Percentiles rank a stretch among this genome's conserved stretches.
Evolutionary conservation across 2,329 filamentous ascomycete species (phyloP).

Genomic region (Conoideocrella luteorostrata): DNA sequence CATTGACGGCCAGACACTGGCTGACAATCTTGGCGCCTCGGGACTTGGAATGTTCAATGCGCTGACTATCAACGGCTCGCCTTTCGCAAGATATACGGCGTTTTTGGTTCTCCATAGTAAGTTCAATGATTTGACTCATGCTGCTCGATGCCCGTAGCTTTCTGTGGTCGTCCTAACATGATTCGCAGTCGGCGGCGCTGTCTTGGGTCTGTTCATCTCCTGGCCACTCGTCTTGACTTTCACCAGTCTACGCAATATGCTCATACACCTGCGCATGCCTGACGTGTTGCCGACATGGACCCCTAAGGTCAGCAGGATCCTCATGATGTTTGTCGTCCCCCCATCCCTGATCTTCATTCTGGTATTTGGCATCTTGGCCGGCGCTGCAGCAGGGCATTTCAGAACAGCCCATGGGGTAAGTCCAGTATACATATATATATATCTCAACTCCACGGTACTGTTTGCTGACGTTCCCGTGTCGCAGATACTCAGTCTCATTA

Average conservation of each 20-base stretch:
- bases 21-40: constrained; percentile 12
- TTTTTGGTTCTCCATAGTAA: constrained; percentile 9
- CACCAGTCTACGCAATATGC: constrained; percentile 19
- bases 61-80: constrained; percentile 6
- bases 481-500: constrained; percentile 23
- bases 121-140: not conserved
- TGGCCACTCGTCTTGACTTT: constrained; percentile 22
- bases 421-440: not conserved
- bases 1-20: constrained; percentile 18
- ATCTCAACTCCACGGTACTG: not conserved
- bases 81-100: not conserved
- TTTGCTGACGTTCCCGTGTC: not conserved
- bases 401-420: constrained; percentile 23
- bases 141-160: not conserved
- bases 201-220: constrained; percentile 18
- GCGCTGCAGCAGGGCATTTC: constrained; percentile 19
- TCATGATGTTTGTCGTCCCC: constrained; percentile 19
- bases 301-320: constrained; percentile 17
- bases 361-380: constrained; percentile 20
- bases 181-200: constrained; percentile 10
- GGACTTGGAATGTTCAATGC: constrained; percentile 6
- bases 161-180: not conserved
- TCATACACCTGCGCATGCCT: constrained; percentile 15
- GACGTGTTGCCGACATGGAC: constrained; percentile 17
- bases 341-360: constrained; percentile 19